Percentiles rank a stretch among this genome's conserved stretches.
Evolutionary conservation across 805 yeast species (phyloP).

Genomic region (Kodamaea laetipori): DNA sequence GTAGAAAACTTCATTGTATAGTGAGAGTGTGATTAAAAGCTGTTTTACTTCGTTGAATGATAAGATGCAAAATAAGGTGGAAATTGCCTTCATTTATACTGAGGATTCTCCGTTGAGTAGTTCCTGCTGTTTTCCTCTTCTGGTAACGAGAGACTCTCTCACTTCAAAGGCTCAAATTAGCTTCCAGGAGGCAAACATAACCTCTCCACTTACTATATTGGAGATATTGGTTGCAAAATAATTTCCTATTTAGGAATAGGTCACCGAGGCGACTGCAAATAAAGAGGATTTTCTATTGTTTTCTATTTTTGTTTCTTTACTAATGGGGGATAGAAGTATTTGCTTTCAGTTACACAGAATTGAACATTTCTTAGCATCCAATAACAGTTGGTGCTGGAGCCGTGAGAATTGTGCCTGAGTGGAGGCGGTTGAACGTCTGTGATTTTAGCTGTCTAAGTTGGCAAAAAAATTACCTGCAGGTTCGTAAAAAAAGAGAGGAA

Average conservation of each 20-base stretch:
- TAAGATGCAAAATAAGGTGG: neutral
- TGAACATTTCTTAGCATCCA: too few relatives aligned
- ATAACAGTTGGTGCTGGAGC: too few relatives aligned
- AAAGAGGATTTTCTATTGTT: too few relatives aligned
- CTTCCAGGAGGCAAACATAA: too few relatives aligned
- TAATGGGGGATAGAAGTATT: too few relatives aligned
- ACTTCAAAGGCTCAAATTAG: neutral
- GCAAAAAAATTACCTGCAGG: neutral
- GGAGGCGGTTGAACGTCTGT: neutral
- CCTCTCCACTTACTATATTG: too few relatives aligned
- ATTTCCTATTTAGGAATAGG: too few relatives aligned
- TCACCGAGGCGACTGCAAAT: too few relatives aligned
- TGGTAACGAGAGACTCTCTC: conserved; percentile 4
- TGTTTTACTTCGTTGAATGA: conserved; percentile 5
- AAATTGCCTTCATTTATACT: conserved; percentile 1
- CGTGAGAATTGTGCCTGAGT: neutral
- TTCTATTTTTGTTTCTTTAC: too few relatives aligned
- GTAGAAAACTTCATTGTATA: conserved; percentile 42
- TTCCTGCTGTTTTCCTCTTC: conserved; percentile 5
- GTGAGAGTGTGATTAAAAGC: conserved; percentile 6
- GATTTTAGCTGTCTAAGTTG: neutral
- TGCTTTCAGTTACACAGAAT: too few relatives aligned
- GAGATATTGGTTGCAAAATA: too few relatives aligned
- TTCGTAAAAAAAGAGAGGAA: too few relatives aligned
- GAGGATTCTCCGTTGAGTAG: neutral